Conservation (phyloP, 2,329 filamentous ascomycete species). For the Xylariomycetidae sp. region DNA sequence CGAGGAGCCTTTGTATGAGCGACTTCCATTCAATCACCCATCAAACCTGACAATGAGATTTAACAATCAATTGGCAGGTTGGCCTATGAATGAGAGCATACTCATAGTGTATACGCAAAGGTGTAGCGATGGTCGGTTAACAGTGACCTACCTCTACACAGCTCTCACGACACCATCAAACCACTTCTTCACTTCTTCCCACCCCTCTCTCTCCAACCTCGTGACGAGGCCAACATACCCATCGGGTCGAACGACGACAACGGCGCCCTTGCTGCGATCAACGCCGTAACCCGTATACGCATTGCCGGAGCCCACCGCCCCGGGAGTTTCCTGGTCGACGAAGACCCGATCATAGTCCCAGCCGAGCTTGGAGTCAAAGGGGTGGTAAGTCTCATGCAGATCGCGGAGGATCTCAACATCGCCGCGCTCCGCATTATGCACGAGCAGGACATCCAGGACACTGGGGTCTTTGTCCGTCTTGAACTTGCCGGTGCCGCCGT, state of each 20-base stretch:
- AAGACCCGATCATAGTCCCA: constrained; percentile 54
- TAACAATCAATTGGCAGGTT: too few species aligned
- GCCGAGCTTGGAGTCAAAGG: constrained; percentile 38
- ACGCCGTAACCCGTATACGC: constrained; percentile 55
- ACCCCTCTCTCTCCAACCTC: constrained; percentile 27
- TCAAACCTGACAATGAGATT: too few species aligned
- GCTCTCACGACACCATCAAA: constrained; percentile 13
- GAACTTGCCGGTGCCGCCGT: constrained; percentile 9
- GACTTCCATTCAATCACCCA: too few species aligned
- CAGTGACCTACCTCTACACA: not conserved
- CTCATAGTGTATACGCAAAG: too few species aligned
- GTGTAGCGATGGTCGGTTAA: too few species aligned
- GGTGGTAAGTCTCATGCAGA: constrained; percentile 43
- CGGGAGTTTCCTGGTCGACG: constrained; percentile 47
- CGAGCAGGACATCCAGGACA: constrained; percentile 53
- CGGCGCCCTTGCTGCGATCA: constrained; percentile 44
- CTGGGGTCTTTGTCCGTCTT: constrained; percentile 32
- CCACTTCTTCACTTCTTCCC: constrained; percentile 16
- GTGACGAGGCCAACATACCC: constrained; percentile 50
- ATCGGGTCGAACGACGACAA: constrained; percentile 59
- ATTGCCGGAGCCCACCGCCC: constrained; percentile 44
- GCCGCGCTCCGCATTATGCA: constrained; percentile 48
- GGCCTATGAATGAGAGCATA: too few species aligned
- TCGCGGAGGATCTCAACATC: constrained; percentile 43
- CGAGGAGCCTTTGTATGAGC: too few species aligned